Evolutionary conservation across 306 rosid genomes (phyloP).

Genomic region (Crotalaria pallida): DNA sequence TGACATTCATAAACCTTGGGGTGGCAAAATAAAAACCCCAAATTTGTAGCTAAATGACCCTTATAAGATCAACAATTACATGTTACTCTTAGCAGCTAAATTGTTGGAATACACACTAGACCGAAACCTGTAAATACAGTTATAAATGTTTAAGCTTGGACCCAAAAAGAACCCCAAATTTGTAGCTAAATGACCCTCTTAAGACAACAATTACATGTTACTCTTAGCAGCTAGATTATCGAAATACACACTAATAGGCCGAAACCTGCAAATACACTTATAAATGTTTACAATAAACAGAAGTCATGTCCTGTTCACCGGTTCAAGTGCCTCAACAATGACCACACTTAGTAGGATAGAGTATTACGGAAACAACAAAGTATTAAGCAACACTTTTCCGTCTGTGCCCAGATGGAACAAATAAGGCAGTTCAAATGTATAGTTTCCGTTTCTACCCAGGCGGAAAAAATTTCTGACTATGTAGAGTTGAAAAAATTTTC

Average conservation of each 20-base stretch:
- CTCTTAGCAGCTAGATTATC: neutral
- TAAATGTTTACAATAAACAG: neutral
- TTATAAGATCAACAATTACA: constrained; percentile 26
- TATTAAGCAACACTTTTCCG: too few relatives aligned
- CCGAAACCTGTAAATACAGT: neutral
- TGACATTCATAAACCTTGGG: too few relatives aligned
- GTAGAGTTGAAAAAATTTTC: too few relatives aligned
- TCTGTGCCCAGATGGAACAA: too few relatives aligned
- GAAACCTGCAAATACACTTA: neutral
- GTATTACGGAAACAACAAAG: too few relatives aligned
- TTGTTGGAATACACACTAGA: constrained; percentile 10
- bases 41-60: neutral
- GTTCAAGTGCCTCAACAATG: constrained; percentile 98
- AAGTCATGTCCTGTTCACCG: constrained; percentile 56
- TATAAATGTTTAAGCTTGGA: too few relatives aligned
- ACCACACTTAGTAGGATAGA: too few relatives aligned
- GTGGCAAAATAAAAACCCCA: too few relatives aligned
- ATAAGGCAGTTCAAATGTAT: too few relatives aligned
- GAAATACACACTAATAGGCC: constrained; percentile 3
- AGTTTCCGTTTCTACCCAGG: too few relatives aligned
- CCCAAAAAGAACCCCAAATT: constrained; percentile 8
- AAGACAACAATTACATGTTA: constrained; percentile 28
- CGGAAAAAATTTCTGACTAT: too few relatives aligned
- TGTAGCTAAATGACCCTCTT: neutral
- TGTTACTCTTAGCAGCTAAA: neutral